Percentiles rank a stretch among this genome's conserved stretches.
These are phyloP conservation scores for Nemania sp. DNA, from an alignment of 2,329 filamentous ascomycete genomes.

Conservation along the genomic window DNA sequence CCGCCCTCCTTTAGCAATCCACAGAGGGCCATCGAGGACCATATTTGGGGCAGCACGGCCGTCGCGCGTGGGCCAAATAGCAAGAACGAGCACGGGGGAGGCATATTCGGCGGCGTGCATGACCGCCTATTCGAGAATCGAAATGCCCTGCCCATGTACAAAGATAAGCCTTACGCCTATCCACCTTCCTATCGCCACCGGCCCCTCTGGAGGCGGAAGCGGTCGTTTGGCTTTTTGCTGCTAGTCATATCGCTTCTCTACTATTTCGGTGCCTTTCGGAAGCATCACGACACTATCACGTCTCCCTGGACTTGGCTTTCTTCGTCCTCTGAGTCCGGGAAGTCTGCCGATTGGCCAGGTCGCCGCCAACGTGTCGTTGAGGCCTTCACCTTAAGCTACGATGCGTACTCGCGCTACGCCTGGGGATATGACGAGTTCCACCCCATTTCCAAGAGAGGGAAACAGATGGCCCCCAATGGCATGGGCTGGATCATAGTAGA, in stretches of 20 bases:
- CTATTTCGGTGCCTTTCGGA: conserved; percentile 67
- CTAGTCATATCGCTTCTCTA: conserved; percentile 65
- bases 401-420: conserved; percentile 87
- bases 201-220: conserved; percentile 67
- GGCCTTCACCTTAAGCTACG: conserved; percentile 90
- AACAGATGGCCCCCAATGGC: conserved; percentile 84
- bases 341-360: conserved; percentile 71
- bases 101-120: conserved; percentile 58
- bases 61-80: conserved; percentile 44
- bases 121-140: conserved; percentile 67
- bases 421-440: conserved; percentile 94
- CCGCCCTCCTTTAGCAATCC: conserved; percentile 70
- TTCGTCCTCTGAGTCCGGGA: conserved; percentile 49
- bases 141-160: conserved; percentile 86
- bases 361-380: conserved; percentile 83
- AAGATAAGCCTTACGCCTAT: conserved; percentile 92
- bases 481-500: conserved; percentile 99
- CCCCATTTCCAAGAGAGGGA: conserved; percentile 77
- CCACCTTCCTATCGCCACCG: conserved; percentile 62
- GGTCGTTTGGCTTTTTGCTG: conserved; percentile 58
- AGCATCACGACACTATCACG: conserved; percentile 41
- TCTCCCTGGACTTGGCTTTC: conserved; percentile 62
- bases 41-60: conserved; percentile 63
- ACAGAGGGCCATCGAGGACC: conserved; percentile 68
- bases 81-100: conserved; percentile 33